phyloP scores from a whole-genome alignment of 169 alveolate genomes.

The Babesia bigemina region DNA sequence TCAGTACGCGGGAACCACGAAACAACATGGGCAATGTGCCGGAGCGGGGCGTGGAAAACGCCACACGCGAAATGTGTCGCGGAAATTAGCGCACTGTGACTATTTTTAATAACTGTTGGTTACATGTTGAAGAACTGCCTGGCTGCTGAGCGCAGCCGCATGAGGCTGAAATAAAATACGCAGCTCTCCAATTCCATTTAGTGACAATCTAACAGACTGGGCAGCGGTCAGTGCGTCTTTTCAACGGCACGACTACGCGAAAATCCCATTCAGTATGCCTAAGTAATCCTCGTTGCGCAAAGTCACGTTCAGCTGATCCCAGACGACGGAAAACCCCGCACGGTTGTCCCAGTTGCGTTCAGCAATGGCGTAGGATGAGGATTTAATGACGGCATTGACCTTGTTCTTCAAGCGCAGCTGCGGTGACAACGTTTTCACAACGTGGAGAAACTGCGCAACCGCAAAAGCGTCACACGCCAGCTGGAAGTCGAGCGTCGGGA shows the following conservation, averaged over 20 bases:
- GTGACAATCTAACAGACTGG: no score
- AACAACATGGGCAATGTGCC: background rate
- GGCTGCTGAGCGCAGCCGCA: no score
- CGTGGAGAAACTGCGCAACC: constrained; percentile 26
- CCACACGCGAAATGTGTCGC: no score
- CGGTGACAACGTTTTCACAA: background rate
- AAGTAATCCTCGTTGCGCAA: constrained; percentile 3
- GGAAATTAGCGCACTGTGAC: no score
- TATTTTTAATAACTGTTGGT: no score
- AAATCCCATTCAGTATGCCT: background rate
- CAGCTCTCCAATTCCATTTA: no score
- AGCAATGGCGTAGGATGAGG: constrained; percentile 3
- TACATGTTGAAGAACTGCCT: no score
- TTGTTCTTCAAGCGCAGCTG: constrained; percentile 29
- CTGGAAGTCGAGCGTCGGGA: constrained; percentile 42
- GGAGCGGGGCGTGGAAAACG: background rate
- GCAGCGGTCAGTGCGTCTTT: no score
- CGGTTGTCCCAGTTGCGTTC: constrained; percentile 1
- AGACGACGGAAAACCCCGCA: background rate
- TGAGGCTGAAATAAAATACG: no score
- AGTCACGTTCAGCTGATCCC: background rate
- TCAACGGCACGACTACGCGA: background rate
- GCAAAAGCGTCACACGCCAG: constrained; percentile 41
- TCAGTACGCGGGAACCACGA: background rate
- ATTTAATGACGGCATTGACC: constrained; percentile 31